Percentiles rank a stretch among this genome's conserved stretches.
phyloP scores from a whole-genome alignment of 1,139 yeast species.

The Lodderomyces parapsilosis region DNA sequence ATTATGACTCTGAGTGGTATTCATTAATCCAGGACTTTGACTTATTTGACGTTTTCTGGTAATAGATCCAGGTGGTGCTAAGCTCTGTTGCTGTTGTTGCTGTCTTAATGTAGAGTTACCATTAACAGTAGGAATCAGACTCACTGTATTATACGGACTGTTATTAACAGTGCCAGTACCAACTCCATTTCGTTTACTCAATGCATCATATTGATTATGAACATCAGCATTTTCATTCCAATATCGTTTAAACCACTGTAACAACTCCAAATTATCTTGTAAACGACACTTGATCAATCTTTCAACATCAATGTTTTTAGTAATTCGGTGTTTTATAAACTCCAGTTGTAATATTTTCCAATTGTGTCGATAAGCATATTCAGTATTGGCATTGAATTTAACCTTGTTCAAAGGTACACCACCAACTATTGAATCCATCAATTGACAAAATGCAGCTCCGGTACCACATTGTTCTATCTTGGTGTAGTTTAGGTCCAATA shows the following conservation, averaged over 20 bases:
- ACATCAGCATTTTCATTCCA: conserved; percentile 75
- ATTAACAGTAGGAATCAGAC: background rate
- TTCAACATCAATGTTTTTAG: conserved; percentile 79
- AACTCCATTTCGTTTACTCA: conserved; percentile 17
- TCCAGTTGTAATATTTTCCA: conserved; percentile 82
- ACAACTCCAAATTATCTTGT: conserved; percentile 89
- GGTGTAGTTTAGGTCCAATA: conserved; percentile 61
- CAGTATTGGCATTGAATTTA: conserved; percentile 60
- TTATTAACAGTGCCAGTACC: background rate
- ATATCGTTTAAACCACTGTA: conserved; percentile 85
- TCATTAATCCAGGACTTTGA: background rate
- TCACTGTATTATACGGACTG: conserved; percentile 5
- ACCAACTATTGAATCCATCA: conserved; percentile 79
- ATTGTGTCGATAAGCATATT: conserved; percentile 77
- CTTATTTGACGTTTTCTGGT: background rate
- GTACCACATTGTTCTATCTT: conserved; percentile 93
- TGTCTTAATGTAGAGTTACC: background rate
- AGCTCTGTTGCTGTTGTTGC: background rate
- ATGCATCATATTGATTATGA: conserved; percentile 67
- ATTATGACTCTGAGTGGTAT: background rate
- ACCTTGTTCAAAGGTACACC: conserved; percentile 81
- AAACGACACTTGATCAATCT: conserved; percentile 79
- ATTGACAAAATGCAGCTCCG: conserved; percentile 93
- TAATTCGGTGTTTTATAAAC: conserved; percentile 68
- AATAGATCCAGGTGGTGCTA: background rate